Evolutionary conservation across 1,139 yeast genomes (phyloP), one percentile per base, ranked within the genome.

Genomic region (Pichia norvegensis): DNA sequence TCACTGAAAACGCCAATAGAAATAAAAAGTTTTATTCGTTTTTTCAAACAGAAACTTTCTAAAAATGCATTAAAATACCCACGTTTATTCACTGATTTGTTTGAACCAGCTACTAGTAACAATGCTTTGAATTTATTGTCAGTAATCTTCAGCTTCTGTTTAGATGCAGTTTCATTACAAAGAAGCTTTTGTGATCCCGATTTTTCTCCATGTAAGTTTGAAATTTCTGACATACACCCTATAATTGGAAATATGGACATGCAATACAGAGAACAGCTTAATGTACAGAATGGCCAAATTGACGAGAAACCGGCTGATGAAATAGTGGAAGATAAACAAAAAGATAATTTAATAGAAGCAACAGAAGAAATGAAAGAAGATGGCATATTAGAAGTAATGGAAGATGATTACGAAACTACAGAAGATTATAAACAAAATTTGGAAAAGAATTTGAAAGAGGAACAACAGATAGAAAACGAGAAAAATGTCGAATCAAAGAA

Each of bases 61-160:
- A 58, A 54, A 47, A 47, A 56, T 27, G 53, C 61, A 1, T 46
- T 59, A 29, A 55, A 51, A 40, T 50, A 47, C 20, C 65, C 65
- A 3, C 53, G 54, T 33, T 31, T 47, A 2, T 52, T 50, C 20
- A 27, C 52, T 5, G 52, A 50, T 29, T 31, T 61, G 21, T 55
- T 62, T 41, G 59, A 57, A 25, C 60, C 61, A 7, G 44, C 50
- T n/a, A 48, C 56, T 11, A 38, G 48, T 2, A 54, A 56, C 29
- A 59, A 60, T 42, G 60, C 64, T 2, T 46, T 60, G n/a, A 63
- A 63, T 47, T 44, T 62, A 13, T 46, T 63, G 19, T 47, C 61
- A 1, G 43, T 61, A 7, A 52, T 62, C 4, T 61, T 60, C 46
- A 54, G 59, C 2, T 59, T 62, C 40, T 61, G 64, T 42, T 46